Evolutionary conservation across 108 stramenopile species (phyloP).

Genomic region (Skeletonema marinoi): DNA sequence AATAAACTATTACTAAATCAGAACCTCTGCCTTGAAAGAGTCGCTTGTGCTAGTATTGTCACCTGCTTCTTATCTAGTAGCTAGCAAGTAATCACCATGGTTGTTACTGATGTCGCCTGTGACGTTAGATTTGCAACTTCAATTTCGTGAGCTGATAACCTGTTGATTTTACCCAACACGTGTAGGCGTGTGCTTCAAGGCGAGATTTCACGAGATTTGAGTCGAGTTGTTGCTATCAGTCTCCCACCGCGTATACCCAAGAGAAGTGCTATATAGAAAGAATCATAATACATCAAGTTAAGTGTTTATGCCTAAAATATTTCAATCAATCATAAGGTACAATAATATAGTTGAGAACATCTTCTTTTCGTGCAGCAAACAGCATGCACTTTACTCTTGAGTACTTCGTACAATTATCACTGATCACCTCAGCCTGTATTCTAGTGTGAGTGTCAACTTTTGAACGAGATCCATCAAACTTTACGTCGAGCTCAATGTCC

Average conservation of each 20-base stretch:
- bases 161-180: not conserved
- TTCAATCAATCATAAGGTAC: not conserved
- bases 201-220: no score
- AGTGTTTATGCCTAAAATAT: not conserved
- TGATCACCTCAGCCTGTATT: conserved; percentile 70
- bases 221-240: no score
- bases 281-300: not conserved
- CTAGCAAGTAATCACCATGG: not conserved
- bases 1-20: not conserved
- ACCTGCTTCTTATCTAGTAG: not conserved
- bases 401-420: not conserved
- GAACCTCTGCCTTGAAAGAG: not conserved
- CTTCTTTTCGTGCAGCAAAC: not conserved
- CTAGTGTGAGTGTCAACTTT: conserved; percentile 47
- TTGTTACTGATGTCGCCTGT: not conserved
- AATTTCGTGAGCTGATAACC: not conserved
- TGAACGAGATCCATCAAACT: conserved; percentile 63
- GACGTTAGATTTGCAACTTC: not conserved
- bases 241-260: no score
- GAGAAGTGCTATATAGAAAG: no score
- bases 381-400: not conserved
- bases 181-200: not conserved
- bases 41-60: not conserved
- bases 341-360: not conserved
- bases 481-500: conserved; percentile 65